These are phyloP conservation scores for Acanthamoeba sp. DNA, from an alignment of 208 protist species.

Conservation along the genomic window DNA sequence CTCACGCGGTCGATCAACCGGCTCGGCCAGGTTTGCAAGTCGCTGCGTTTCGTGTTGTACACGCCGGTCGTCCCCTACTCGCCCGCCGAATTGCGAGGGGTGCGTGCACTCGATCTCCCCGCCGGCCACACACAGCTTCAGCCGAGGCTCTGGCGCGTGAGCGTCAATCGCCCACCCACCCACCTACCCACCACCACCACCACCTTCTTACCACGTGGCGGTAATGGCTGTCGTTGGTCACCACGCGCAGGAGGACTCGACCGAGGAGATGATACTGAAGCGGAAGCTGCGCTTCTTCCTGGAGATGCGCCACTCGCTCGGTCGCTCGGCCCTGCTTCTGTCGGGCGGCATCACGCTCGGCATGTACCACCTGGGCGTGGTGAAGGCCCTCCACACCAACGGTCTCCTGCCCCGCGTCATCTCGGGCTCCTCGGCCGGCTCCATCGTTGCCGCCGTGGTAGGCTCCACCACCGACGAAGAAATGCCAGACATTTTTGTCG, in stretches of 20 bases:
- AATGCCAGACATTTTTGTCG: constrained; percentile 66
- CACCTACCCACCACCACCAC: too few species aligned
- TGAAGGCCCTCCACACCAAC: constrained; percentile 71
- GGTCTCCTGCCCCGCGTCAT: constrained; percentile 82
- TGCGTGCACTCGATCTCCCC: background rate
- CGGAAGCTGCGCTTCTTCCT: constrained; percentile 79
- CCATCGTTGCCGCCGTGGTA: constrained; percentile 75
- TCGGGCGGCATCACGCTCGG: constrained; percentile 82
- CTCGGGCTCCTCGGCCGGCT: constrained; percentile 79
- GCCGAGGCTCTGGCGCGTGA: background rate
- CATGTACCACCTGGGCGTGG: constrained; percentile 85
- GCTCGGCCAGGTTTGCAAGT: background rate
- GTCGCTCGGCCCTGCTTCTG: constrained; percentile 82
- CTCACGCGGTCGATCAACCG: background rate
- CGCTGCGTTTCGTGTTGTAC: constrained; percentile 14
- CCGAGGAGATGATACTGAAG: constrained; percentile 52
- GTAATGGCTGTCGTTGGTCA: too few species aligned
- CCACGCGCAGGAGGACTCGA: constrained; percentile 25
- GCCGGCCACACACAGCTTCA: constrained; percentile 38
- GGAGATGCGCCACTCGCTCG: constrained; percentile 83
- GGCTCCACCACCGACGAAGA: constrained; percentile 75
- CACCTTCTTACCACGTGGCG: too few species aligned
- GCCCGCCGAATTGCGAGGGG: constrained; percentile 21
- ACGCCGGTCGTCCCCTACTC: background rate
- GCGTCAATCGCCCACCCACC: too few species aligned